Base-by-base conservation (phyloP, 108 stramenopile species). In the Discostella pseudostelligera region DNA sequence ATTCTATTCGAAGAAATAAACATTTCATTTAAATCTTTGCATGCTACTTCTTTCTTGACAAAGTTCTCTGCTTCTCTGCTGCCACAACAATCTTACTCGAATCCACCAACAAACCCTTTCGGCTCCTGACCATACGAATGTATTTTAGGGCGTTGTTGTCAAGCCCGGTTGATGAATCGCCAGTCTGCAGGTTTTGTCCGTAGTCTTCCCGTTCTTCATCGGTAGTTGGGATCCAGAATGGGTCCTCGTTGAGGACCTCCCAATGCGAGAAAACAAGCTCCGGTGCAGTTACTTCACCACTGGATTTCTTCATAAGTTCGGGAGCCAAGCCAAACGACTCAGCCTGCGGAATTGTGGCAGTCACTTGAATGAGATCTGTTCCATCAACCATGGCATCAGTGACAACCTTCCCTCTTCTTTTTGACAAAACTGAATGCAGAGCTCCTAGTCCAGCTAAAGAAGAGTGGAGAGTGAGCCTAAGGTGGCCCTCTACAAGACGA, bases 381-480 rank as follows among this genome's bases (percentile, higher is more conserved):
- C 96, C 96, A 16, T 96, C 96, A 7, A 96, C 89, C 92, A 96
- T 96, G 37, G 86, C 69, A 64, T 96, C 96, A 42, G 87, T 76
- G 13, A 84, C 39, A 24, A 96, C 96, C 65, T 87, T 87, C 2
- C 93, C 96, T 42, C 96, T 77, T 50, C 96, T 72, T 62, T 83
- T 88, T n/a, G 84, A 87, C 26, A 96, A 49, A 12, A 93, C 88
- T 11, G 83, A 70, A 67, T 96, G 92, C 9, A 94, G 65, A 49
- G 89, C 53, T 9, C 93, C 93, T 8, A 94, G 70, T 14, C 86
- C 90, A 32, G 84, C 69, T 17, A 94, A 54, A 14, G 88, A 87
- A 11, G 92, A 91, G 58, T 96, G 91, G 3, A 96, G 67, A 11
- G 91, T 91, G 36, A 93, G 74, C 20, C 78, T 74, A 28, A 92